phyloP scores from a whole-genome alignment of 306 rosid species.

The Hippophae rhamnoides region DNA sequence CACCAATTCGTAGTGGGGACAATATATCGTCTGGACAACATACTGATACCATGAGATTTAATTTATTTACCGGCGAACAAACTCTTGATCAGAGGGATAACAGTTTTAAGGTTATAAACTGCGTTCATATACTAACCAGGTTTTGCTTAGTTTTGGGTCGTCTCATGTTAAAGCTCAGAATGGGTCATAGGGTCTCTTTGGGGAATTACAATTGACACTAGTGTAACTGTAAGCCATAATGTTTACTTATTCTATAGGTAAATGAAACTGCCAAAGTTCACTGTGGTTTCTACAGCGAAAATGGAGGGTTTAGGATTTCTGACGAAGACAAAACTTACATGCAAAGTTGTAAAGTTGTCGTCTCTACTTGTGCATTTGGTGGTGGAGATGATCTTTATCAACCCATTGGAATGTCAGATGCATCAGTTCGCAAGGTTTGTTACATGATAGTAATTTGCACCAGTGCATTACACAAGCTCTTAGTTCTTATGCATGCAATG shows the following conservation, averaged over 20 bases:
- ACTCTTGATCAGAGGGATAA: constrained; percentile 57
- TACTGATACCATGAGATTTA: constrained; percentile 42
- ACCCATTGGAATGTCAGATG: constrained; percentile 81
- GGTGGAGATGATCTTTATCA: constrained; percentile 99
- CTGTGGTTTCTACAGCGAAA: constrained; percentile 73
- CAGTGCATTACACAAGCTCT: constrained; percentile 13
- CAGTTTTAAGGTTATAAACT: constrained; percentile 66
- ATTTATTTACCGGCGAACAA: constrained; percentile 85
- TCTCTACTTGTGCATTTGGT: constrained; percentile 96
- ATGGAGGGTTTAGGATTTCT: constrained; percentile 80
- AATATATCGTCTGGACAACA: constrained; percentile 30
- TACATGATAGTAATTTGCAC: constrained; percentile 15
- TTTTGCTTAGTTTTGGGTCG: constrained; percentile 3
- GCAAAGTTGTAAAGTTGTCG: constrained; percentile 61
- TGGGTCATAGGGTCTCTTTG: background rate
- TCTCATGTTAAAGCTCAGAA: constrained; percentile 7
- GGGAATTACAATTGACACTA: background rate
- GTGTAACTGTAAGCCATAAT: background rate
- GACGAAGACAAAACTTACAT: constrained; percentile 54
- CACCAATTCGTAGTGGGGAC: constrained; percentile 29
- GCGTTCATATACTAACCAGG: constrained; percentile 16
- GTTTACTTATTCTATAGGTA: constrained; percentile 34
- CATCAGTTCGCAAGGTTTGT: constrained; percentile 65
- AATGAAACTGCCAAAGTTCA: constrained; percentile 48
- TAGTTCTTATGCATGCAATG: constrained; percentile 29